These are phyloP conservation scores for Penicillium capsulatum DNA, from an alignment of 2,329 filamentous ascomycete species.

Conservation along the genomic window DNA sequence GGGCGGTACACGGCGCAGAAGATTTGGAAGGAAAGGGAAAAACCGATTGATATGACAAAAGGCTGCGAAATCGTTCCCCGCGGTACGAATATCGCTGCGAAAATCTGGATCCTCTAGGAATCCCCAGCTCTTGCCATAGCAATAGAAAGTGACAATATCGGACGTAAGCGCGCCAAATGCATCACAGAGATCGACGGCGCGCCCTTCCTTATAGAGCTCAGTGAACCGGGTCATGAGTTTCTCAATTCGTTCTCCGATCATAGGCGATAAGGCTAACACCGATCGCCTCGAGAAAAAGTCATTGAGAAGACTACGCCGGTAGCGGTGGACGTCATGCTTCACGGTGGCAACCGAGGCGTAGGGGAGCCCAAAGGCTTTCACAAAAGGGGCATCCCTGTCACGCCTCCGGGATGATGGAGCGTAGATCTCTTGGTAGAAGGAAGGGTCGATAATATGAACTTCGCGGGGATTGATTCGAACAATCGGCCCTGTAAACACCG, in stretches of 20 bases:
- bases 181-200: constrained; percentile 16
- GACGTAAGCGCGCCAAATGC: constrained; percentile 27
- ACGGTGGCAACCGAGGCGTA: constrained; percentile 31
- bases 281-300: constrained; percentile 44
- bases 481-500: constrained; percentile 27
- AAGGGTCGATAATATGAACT: constrained; percentile 34
- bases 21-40: constrained; percentile 7
- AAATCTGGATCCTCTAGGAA: constrained; percentile 9
- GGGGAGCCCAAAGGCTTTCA: constrained; percentile 10
- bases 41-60: constrained; percentile 10
- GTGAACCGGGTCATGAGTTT: constrained; percentile 17
- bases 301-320: constrained; percentile 40
- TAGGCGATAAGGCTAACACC: constrained; percentile 33
- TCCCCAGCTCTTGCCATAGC: constrained; percentile 8
- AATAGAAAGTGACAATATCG: constrained; percentile 32
- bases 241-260: constrained; percentile 30
- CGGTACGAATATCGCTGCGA: constrained; percentile 8
- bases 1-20: neutral
- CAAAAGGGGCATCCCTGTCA: constrained; percentile 23
- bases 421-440: constrained; percentile 35
- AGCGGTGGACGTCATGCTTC: constrained; percentile 41
- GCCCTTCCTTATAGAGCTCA: constrained; percentile 2
- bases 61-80: constrained; percentile 3
- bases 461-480: constrained; percentile 38
- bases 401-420: constrained; percentile 13